These are phyloP conservation scores for Fagopyrum homotropicum DNA, from an alignment of 148 eudicot genomes.

Conservation along the genomic window DNA sequence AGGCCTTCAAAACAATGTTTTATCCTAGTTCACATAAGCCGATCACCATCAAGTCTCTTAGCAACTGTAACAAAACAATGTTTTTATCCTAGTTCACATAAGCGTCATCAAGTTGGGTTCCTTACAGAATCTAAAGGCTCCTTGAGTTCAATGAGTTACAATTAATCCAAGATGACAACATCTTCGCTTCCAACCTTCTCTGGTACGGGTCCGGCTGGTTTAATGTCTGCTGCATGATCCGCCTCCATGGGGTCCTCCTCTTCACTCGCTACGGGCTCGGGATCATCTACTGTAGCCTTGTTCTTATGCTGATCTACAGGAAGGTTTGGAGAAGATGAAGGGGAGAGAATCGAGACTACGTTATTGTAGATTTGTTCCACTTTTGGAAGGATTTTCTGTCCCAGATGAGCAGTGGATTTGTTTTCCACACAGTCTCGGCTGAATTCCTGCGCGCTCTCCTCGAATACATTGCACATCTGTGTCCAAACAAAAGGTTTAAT, in stretches of 20 bases:
- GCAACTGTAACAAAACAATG: background rate
- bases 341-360: slow-evolving; percentile 5
- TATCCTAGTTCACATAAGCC: too few species aligned
- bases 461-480: slow-evolving; percentile 11
- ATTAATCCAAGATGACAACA: slow-evolving; percentile 2
- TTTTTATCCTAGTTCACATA: background rate
- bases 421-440: background rate
- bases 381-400: slow-evolving; percentile 7
- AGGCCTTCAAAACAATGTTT: too few species aligned
- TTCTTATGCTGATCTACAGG: background rate
- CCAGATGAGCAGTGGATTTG: slow-evolving; percentile 10
- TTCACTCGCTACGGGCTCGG: background rate
- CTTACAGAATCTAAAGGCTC: background rate
- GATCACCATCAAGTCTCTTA: too few species aligned
- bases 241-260: background rate
- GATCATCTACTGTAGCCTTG: background rate
- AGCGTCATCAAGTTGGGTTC: background rate
- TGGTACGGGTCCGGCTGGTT: background rate
- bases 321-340: background rate
- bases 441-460: background rate
- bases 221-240: background rate
- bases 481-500: background rate
- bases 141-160: background rate
- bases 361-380: background rate
- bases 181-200: slow-evolving; percentile 1